A percentile compares a stretch with the other conserved stretches of the same genome.
These are phyloP conservation scores for Ascocoryne sarcoides DNA, from an alignment of 2,329 filamentous ascomycete species.

Conservation along the genomic window DNA sequence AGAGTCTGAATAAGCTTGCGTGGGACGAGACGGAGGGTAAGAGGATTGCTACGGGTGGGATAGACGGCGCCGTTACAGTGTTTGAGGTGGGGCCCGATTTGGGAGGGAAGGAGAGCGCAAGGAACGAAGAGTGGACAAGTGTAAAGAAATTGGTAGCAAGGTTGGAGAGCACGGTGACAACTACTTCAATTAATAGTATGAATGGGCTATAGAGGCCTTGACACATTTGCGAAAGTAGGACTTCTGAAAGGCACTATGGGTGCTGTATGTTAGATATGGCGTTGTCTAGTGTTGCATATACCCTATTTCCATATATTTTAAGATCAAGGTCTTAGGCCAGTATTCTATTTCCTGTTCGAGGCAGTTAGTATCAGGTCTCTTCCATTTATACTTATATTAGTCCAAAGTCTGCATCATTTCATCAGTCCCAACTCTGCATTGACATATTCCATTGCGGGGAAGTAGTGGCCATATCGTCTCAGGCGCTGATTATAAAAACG, in stretches of 20 bases:
- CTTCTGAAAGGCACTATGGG: too few relatives aligned
- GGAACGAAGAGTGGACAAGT: conserved; percentile 83
- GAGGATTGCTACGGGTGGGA: conserved; percentile 78
- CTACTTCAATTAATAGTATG: conserved; percentile 12
- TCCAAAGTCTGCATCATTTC: too few relatives aligned
- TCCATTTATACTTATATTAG: too few relatives aligned
- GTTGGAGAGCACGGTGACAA: conserved; percentile 44
- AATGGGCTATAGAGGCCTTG: conserved; percentile 18
- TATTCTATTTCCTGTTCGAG: too few relatives aligned
- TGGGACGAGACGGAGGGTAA: conserved; percentile 91
- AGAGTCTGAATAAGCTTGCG: conserved; percentile 86
- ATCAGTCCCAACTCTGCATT: too few relatives aligned
- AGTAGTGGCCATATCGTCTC: too few relatives aligned
- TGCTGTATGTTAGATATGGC: conserved; percentile 15
- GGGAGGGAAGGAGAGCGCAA: conserved; percentile 74
- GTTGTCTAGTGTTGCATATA: conserved; percentile 21
- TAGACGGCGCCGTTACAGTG: conserved; percentile 82
- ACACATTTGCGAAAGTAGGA: too few relatives aligned
- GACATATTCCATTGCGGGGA: too few relatives aligned
- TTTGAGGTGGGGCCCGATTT: conserved; percentile 83
- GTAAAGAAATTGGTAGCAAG: conserved; percentile 83
- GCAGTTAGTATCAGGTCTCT: too few relatives aligned
- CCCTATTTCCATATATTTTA: conserved; percentile 12
- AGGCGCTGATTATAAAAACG: too few relatives aligned
- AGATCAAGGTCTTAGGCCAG: too few relatives aligned